Base-by-base conservation (phyloP, 352 stramenopile genomes). In the Phytophthora colocasiae region DNA sequence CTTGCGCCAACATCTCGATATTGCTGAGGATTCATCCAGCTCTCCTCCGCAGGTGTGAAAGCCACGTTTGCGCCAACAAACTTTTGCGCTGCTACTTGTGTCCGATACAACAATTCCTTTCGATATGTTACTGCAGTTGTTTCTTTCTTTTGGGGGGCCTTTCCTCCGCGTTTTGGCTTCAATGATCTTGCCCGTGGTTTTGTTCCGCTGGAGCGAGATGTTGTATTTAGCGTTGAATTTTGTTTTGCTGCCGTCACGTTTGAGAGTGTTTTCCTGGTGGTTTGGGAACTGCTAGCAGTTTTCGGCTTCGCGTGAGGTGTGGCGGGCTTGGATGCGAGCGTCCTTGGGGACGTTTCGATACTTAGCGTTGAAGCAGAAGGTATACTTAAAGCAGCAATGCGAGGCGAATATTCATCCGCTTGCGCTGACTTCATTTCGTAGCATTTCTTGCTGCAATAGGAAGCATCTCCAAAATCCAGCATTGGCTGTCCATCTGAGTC, bases 41-140 rank as follows among this genome's bases (percentile, higher is more conserved):
- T 11, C 34, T 60, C 53, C 3, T 60, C 17, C 2, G 53, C 15
- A 2, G 41, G 39, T 1, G 53, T 34, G 32, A 60, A 60, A 24
- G 53, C 27, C 11, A 60, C 40, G 24, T 19, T 50, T 24, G 40
- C 41, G 12, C 22, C 32, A 7, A 60, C 3, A 4, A 44, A n/a
- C 15, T 41, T 60, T 7, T 14, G 26, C 1, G 27, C 53, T 10
- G 27, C 41, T 2, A 22, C 39, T 17, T 43, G 19, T 2, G 14
- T 14, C n/a, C 50, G 19, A 4, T 34, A 38, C 6, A 47, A 44
- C 3, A 47, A 14, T 38, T 58, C 50, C 4, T n/a, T 40, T 10
- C 34, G 10, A 14, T 14, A 9, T 40, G 34, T 9, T 40, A n/a
- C 34, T 5, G 10, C 34, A 40, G 34, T 40, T n/a, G 34, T 9